Evolutionary conservation across 1,139 yeast species (phyloP), one percentile per base, ranked within the genome.

Genomic region (Hansenula lynferdii): DNA sequence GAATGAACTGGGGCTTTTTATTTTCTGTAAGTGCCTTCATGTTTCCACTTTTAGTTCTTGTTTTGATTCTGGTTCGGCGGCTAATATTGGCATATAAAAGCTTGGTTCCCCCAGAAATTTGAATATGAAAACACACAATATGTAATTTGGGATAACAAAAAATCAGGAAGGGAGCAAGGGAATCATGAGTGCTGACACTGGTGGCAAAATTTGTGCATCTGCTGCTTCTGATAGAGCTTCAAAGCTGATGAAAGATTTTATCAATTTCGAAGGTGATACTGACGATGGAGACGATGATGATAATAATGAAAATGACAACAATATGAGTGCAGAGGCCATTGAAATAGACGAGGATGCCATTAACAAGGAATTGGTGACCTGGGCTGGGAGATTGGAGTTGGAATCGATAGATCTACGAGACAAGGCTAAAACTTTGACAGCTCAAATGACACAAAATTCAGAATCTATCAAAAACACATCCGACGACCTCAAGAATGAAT

Each of bases 371-470:
- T 53, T 70, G 26, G 47, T 69, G 4, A 50, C 61, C 42, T 70
- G 75, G 75, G 75, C 75, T 0, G 62, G 69, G 8, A 60, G 64
- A 29, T 48, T 71, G 18, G 77, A 71, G 44, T 42, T 70, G 36
- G 75, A 71, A 43, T 57, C 67, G n/a, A 54, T 65, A 2, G 72
- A 66, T 23, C 47, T 67, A 19, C 48, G 70, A 28, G 61, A 59
- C 8, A 52, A 57, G 37, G 58, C 70, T 0, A 48, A 48, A 8
- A 49, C 48, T 16, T 47, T 66, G 36, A 48, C 57, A 5, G 44
- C 45, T 17, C 53, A 44, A 31, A 39, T 59, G 24, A 35, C 42
- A 21, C 42, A 45, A 27, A 55, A 51, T 31, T 49, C 51, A 21
- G 41, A 48, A 21, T 33, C 41, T 8, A 36, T 56, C 19, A 37